Conservation (phyloP, 495 filamentous ascomycete genomes). For the Entonaema liquescens region DNA sequence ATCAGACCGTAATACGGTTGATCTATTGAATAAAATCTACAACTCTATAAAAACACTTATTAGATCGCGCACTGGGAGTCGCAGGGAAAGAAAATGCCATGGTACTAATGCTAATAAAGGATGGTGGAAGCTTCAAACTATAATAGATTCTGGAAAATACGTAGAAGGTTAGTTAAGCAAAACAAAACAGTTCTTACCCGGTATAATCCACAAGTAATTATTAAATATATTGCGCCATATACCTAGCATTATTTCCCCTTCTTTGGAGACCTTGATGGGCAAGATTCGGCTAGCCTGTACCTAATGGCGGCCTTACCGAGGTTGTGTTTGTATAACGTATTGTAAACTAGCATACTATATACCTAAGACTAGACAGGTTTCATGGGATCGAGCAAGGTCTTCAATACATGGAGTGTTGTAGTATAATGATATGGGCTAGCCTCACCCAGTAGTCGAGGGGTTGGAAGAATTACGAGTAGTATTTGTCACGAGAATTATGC, state of each 20-base stretch:
- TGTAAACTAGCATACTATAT: not conserved
- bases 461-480: no score
- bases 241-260: not conserved
- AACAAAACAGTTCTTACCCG: no score
- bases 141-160: no score
- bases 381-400: not conserved
- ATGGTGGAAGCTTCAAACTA: not conserved
- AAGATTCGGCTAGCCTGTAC: no score
- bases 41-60: not conserved
- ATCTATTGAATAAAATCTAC: not conserved
- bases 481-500: no score
- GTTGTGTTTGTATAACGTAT: not conserved
- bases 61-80: not conserved
- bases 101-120: no score
- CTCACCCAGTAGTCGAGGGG: no score
- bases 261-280: not conserved
- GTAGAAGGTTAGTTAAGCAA: no score
- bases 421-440: no score
- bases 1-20: not conserved
- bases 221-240: not conserved
- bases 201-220: not conserved
- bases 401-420: no score
- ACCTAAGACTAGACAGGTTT: no score
- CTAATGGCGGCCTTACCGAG: no score
- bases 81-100: not conserved